Conservation (phyloP, 805 yeast species). For the Yamadazyma akitaensis region DNA sequence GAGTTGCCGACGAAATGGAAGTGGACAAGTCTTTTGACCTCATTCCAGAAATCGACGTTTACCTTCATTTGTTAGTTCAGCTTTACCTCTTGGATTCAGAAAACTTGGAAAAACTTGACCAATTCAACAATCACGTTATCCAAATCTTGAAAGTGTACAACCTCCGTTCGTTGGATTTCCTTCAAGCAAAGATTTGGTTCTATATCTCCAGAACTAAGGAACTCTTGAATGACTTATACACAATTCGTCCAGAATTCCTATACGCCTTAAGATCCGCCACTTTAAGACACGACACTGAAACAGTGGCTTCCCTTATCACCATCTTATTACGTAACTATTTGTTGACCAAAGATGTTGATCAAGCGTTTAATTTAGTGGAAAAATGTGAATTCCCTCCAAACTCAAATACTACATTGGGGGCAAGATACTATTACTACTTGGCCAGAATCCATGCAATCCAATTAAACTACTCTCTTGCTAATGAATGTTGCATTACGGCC, state of each 20-base stretch:
- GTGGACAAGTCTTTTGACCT: slow-evolving; percentile 28
- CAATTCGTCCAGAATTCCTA: slow-evolving; percentile 69
- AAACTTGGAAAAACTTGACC: slow-evolving; percentile 46
- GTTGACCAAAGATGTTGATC: slow-evolving; percentile 72
- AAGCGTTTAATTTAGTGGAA: slow-evolving; percentile 85
- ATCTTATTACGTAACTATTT: slow-evolving; percentile 78
- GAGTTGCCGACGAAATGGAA: slow-evolving; percentile 11
- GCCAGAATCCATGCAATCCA: slow-evolving; percentile 91
- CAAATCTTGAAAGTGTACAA: slow-evolving; percentile 61
- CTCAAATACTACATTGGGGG: slow-evolving; percentile 82
- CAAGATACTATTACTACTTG: slow-evolving; percentile 86
- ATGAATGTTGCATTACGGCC: slow-evolving; percentile 89
- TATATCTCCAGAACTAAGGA: slow-evolving; percentile 80
- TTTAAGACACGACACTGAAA: slow-evolving; percentile 87
- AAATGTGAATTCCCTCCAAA: slow-evolving; percentile 85
- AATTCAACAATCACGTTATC: slow-evolving; percentile 52
- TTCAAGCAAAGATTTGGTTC: slow-evolving; percentile 91
- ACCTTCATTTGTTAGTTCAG: slow-evolving; percentile 74
- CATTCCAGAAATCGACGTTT: slow-evolving; percentile 77
- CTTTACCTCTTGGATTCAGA: slow-evolving; percentile 67
- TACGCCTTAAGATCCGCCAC: slow-evolving; percentile 81
- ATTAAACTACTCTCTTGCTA: slow-evolving; percentile 86
- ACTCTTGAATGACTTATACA: slow-evolving; percentile 46
- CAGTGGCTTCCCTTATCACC: slow-evolving; percentile 85
- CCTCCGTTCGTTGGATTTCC: slow-evolving; percentile 78